Conservation (phyloP, 208 protist species). For the Crithidia thermophila region DNA sequence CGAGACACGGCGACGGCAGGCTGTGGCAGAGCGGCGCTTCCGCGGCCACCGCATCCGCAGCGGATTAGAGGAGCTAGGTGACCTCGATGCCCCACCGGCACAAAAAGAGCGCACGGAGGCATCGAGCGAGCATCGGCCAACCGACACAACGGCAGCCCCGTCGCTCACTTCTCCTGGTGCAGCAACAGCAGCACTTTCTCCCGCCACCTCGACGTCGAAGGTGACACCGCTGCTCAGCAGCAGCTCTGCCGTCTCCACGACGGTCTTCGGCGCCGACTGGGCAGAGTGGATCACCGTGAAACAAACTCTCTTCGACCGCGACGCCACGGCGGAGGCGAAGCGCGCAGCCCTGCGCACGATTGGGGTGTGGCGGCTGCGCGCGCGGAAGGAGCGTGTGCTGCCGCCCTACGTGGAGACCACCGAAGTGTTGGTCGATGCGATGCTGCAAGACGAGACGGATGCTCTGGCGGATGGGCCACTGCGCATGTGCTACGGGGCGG, state of each 20-base stretch:
- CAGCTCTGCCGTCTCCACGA: slow-evolving; percentile 17
- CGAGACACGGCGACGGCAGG: slow-evolving; percentile 24
- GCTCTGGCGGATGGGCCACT: slow-evolving; percentile 10
- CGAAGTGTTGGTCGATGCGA: slow-evolving; percentile 53
- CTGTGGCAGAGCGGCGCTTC: slow-evolving; percentile 42
- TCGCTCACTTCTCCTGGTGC: not conserved
- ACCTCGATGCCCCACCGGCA: slow-evolving; percentile 56
- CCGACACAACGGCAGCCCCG: not conserved
- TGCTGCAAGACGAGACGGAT: slow-evolving; percentile 60
- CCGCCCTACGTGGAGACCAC: slow-evolving; percentile 80
- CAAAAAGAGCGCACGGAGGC: not conserved
- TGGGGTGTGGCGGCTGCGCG: slow-evolving; percentile 62
- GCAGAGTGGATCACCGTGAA: slow-evolving; percentile 71
- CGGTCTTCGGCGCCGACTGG: slow-evolving; percentile 74
- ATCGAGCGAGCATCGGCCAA: not conserved
- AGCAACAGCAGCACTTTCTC: not conserved
- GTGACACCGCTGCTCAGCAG: slow-evolving; percentile 9
- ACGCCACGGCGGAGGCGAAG: slow-evolving; percentile 32
- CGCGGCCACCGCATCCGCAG: slow-evolving; percentile 69
- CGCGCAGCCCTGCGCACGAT: slow-evolving; percentile 45
- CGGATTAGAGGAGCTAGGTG: slow-evolving; percentile 63
- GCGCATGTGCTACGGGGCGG: slow-evolving; percentile 65
- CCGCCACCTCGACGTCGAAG: not conserved
- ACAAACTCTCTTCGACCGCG: slow-evolving; percentile 53
- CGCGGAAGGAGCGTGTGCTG: slow-evolving; percentile 52